Base-by-base conservation (phyloP, 2,329 filamentous ascomycete species). In the Aspergillus awamori region DNA sequence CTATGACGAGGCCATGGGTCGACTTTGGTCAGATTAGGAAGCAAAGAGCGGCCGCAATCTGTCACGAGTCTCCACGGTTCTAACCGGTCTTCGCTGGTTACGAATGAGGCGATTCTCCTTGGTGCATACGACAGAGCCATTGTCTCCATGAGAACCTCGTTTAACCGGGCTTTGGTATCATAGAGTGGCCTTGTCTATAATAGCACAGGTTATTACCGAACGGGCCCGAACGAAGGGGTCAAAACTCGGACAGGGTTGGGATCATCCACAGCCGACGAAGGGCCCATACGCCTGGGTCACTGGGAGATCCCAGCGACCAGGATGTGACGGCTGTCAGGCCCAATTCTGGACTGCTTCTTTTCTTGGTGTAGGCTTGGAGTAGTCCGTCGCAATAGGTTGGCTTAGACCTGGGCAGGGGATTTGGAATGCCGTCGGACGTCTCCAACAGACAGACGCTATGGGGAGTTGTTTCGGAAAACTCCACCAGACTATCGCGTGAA, bases 1-100 rank as follows among this genome's bases (percentile, higher is more conserved):
- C 58, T 67, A 67, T 65, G 67, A 74, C 66, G 68, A 70, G 69
- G 51, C 22, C 8, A 53, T 36, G 41, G n/a, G 11, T 33, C 22
- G 24, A 56, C 20, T 28, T 20, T 56, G 17, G 30, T 55, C 38
- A 22, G 26, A 56, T n/a, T n/a, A 17, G 52, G 13, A 47, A 10
- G 22, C 15, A 28, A 30, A 8, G 43, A 22, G 7, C 17, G 30
- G 52, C 33, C 26, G 39, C 20, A 41, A 47, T 54, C 39, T 47
- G 41, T 36, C 49, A 59, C 26, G 53, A 47, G 53, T 56, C 33
- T 13, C 33, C 39, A 43, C 28, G 6, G 17, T 17, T 26, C 26
- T 36, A 17, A 17, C 20, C 38, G 48, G 20, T 24, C 33, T 43
- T 39, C 15, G 38, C 11, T 28, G 20, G n/a, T 30, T 28, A 47